Conservation (phyloP, 805 yeast genomes). For the Kluyveromyces aestuarii region DNA sequence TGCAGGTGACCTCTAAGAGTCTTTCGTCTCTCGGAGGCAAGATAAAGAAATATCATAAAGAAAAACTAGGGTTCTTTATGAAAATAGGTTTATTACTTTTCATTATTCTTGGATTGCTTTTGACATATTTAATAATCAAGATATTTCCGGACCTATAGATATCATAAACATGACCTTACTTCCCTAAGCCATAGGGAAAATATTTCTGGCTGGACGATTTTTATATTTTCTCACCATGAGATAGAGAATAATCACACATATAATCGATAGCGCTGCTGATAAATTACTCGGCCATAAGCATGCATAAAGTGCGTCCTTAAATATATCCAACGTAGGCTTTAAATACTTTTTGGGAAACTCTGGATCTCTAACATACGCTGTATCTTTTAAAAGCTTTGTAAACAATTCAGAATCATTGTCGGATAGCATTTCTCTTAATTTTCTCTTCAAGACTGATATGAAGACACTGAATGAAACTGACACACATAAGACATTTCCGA, state of each 20-base stretch:
- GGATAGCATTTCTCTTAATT: background rate
- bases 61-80: slow-evolving; percentile 24
- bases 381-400: slow-evolving; percentile 5
- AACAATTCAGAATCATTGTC: slow-evolving; percentile 5
- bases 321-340: slow-evolving; percentile 2
- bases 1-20: slow-evolving; percentile 31
- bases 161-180: background rate
- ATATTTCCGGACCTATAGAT: slow-evolving; percentile 32
- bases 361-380: slow-evolving; percentile 4
- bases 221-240: background rate
- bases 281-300: slow-evolving; percentile 6
- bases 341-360: slow-evolving; percentile 4
- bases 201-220: background rate
- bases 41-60: slow-evolving; percentile 24
- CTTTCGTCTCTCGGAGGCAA: slow-evolving; percentile 25
- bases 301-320: slow-evolving; percentile 3
- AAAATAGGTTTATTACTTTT: slow-evolving; percentile 17
- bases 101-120: slow-evolving; percentile 25
- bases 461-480: slow-evolving; percentile 21
- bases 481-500: slow-evolving; percentile 37
- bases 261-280: slow-evolving; percentile 3
- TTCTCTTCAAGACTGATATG: slow-evolving; percentile 3
- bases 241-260: slow-evolving; percentile 2
- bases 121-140: slow-evolving; percentile 29
- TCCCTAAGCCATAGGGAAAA: background rate